phyloP scores from a whole-genome alignment of 1,139 yeast genomes.

The Meyerozyma guilliermondii region DNA sequence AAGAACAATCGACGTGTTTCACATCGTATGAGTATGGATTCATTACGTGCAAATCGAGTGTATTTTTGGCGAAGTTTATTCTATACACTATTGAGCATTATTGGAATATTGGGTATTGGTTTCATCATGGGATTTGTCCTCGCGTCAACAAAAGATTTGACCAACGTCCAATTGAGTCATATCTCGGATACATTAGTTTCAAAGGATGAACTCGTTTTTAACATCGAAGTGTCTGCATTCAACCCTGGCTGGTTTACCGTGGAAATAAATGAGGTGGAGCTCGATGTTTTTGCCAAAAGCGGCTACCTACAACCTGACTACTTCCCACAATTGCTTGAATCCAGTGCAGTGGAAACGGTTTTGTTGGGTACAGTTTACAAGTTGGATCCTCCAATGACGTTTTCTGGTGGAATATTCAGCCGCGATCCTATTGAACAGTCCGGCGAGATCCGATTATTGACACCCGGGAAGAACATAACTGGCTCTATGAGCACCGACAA shows the following conservation, averaged over 20 bases:
- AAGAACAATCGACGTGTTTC: slow-evolving; percentile 21
- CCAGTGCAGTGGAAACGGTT: slow-evolving; percentile 52
- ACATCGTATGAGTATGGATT: slow-evolving; percentile 25
- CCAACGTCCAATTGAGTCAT: slow-evolving; percentile 54
- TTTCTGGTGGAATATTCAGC: slow-evolving; percentile 74
- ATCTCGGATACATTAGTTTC: slow-evolving; percentile 74
- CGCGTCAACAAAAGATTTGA: slow-evolving; percentile 83
- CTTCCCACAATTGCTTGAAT: slow-evolving; percentile 4
- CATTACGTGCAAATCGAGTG: slow-evolving; percentile 12
- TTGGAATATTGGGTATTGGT: slow-evolving; percentile 59
- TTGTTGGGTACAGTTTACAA: slow-evolving; percentile 64
- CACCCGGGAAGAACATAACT: slow-evolving; percentile 70
- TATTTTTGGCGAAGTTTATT: slow-evolving; percentile 47
- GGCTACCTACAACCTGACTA: slow-evolving; percentile 34
- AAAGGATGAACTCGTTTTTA: slow-evolving; percentile 80
- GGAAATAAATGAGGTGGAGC: slow-evolving; percentile 58
- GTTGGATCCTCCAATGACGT: slow-evolving; percentile 69
- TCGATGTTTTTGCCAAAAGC: slow-evolving; percentile 86
- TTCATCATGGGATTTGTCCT: slow-evolving; percentile 77
- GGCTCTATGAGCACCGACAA: slow-evolving; percentile 14
- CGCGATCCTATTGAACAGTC: slow-evolving; percentile 51
- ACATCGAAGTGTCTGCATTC: slow-evolving; percentile 68
- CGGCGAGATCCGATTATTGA: slow-evolving; percentile 66
- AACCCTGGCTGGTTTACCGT: slow-evolving; percentile 85
- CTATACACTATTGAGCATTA: slow-evolving; percentile 50